Conservation (phyloP, 257 asterid species). For the Solanum piurae region DNA sequence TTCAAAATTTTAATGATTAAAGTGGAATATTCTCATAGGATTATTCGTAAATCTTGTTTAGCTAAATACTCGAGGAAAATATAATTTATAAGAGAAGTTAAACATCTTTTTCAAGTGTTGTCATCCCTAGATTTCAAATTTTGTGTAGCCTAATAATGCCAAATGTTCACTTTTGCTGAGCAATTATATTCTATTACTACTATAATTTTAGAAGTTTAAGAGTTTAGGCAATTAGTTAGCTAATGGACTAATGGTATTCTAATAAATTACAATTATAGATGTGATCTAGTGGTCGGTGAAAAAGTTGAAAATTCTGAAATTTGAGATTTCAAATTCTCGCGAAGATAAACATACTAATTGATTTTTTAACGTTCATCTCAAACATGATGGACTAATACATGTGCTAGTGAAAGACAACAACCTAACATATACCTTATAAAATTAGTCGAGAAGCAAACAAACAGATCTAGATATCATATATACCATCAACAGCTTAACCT, state of each 20-base stretch:
- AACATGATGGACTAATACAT: not conserved
- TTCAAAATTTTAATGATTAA: not conserved
- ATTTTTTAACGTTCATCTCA: fast-evolving
- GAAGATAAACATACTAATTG: fast-evolving
- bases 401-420: no score
- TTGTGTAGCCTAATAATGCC: not conserved
- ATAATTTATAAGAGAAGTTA: not conserved
- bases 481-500: not conserved
- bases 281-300: fast-evolving
- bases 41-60: not conserved
- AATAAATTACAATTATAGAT: not conserved
- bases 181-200: not conserved
- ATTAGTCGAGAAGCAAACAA: no score
- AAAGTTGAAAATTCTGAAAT: not conserved
- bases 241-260: not conserved
- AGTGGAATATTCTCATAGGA: not conserved
- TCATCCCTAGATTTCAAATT: not conserved
- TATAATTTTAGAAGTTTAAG: not conserved
- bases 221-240: not conserved
- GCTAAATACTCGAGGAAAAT: not conserved
- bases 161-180: not conserved
- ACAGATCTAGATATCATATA: not conserved
- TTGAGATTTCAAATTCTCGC: not conserved
- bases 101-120: not conserved
- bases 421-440: fast-evolving